Conservation (phyloP, 345 rosid genomes). For the Balakata baccata region DNA sequence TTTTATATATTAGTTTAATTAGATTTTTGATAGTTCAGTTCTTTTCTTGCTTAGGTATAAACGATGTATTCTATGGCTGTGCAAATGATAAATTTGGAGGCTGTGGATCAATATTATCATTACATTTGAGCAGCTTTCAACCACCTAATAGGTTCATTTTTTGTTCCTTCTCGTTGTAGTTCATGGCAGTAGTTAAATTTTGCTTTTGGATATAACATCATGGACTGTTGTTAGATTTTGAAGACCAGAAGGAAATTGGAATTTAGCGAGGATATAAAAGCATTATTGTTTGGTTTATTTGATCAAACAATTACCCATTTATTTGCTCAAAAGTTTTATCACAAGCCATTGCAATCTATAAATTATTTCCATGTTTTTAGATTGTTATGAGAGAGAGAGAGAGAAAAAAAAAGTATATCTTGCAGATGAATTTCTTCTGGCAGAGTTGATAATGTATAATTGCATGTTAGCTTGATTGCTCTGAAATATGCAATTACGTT, state of each 20-base stretch:
- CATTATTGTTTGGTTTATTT: not conserved
- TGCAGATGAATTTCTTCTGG: not conserved
- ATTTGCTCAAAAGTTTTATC: not conserved
- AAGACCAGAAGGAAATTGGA: not conserved
- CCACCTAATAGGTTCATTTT: constrained; percentile 21
- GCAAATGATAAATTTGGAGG: constrained; percentile 88
- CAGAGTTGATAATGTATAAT: not conserved
- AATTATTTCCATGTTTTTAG: not conserved
- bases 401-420: not conserved
- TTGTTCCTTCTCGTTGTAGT: not conserved
- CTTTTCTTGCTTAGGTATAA: constrained; percentile 38
- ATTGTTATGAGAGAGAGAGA: not conserved
- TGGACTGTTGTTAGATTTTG: not conserved
- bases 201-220: not conserved
- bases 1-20: not conserved
- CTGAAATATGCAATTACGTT: not conserved
- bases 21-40: not conserved
- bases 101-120: constrained; percentile 68
- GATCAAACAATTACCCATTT: not conserved
- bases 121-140: constrained; percentile 47
- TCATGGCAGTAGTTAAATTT: not conserved
- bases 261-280: not conserved
- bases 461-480: not conserved
- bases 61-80: constrained; percentile 72
- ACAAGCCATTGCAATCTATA: not conserved